These are phyloP conservation scores for Scytalidium sp. DNA, from an alignment of 2,329 filamentous ascomycete species.

Conservation along the genomic window DNA sequence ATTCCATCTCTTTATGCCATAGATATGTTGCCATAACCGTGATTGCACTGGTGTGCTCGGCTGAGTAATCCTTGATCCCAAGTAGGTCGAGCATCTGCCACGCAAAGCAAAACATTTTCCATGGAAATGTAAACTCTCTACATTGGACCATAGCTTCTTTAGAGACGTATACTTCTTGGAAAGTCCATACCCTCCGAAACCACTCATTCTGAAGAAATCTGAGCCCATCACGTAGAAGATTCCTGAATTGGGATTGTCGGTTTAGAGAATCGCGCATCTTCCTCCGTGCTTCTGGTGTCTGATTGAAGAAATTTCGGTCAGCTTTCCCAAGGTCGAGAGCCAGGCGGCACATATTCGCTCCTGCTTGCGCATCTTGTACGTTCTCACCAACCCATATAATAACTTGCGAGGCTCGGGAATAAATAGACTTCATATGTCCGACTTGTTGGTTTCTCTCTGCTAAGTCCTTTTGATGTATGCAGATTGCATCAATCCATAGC, in stretches of 20 bases:
- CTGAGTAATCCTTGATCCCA: background rate
- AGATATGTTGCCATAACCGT: background rate
- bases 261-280: background rate
- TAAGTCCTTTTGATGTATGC: constrained; percentile 21
- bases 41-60: background rate
- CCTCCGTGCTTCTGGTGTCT: background rate
- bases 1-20: background rate
- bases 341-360: background rate
- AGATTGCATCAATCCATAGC: constrained; percentile 24
- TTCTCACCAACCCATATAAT: constrained; percentile 18
- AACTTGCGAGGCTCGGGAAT: constrained; percentile 16
- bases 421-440: constrained; percentile 20
- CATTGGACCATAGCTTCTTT: background rate
- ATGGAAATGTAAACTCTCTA: background rate
- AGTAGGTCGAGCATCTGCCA: background rate
- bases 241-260: background rate
- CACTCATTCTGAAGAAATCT: constrained; percentile 21
- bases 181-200: constrained; percentile 22
- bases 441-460: constrained; percentile 20
- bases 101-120: background rate
- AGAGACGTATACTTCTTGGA: background rate
- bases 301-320: background rate
- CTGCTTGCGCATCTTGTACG: background rate
- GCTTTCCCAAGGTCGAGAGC: background rate
- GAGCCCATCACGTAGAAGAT: background rate